A percentile compares a stretch with the other conserved stretches of the same genome.
Conservation (phyloP, 371 early-diverging fungal genomes). For the Smittium culicis region DNA sequence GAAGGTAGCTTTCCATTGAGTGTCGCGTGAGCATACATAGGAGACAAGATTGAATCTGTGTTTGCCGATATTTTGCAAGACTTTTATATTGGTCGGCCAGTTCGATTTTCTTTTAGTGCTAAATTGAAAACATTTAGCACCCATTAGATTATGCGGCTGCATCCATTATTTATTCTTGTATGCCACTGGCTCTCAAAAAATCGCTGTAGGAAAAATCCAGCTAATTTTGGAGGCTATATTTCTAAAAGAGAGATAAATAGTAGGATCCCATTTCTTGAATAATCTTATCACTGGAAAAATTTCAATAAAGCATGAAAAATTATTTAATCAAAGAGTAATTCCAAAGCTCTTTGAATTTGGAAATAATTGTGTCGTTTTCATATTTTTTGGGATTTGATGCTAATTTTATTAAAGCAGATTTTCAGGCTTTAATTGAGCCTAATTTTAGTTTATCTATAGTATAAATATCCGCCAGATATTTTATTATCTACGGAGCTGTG, state of each 20-base stretch:
- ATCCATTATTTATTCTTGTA: neutral
- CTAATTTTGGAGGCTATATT: neutral
- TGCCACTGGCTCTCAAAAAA: neutral
- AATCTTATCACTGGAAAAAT: neutral
- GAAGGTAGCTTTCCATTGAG: neutral
- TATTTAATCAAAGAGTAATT: neutral
- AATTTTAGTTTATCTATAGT: neutral
- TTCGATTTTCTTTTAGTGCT: neutral
- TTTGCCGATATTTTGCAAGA: neutral
- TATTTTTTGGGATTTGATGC: neutral
- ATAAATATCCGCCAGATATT: neutral
- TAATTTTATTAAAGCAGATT: neutral
- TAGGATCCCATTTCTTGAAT: neutral
- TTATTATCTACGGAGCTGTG: neutral
- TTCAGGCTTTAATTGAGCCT: neutral
- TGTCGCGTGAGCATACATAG: neutral
- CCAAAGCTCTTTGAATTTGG: neutral
- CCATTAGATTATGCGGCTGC: no score
- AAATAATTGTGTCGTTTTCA: neutral
- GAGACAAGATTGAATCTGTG: neutral
- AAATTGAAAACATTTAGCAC: no score
- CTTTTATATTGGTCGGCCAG: neutral
- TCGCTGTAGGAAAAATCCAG: neutral
- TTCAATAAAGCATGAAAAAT: neutral
- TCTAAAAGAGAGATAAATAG: neutral